Evolutionary conservation across 169 alveolate genomes (phyloP).

Genomic region (Eimeria brunetti): DNA sequence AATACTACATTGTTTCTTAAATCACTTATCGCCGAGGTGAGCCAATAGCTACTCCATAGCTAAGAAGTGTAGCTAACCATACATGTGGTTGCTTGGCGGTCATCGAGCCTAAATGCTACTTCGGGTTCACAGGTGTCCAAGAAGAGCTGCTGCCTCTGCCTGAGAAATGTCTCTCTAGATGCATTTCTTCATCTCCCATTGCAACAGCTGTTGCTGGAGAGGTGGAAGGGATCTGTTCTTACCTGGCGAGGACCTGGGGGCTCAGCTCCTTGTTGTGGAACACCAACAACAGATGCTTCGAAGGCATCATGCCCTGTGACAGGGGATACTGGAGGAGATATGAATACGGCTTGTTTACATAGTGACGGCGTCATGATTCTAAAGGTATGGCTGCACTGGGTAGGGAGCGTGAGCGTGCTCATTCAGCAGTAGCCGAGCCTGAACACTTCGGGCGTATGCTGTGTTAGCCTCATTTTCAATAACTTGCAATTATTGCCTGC

Average conservation of each 20-base stretch:
- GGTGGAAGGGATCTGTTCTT: conserved; percentile 36
- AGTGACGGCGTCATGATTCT: conserved; percentile 62
- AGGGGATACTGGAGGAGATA: conserved; percentile 63
- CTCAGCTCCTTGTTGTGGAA: conserved; percentile 28
- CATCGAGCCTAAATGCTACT: background rate
- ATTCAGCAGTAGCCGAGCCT: background rate
- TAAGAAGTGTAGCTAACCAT: background rate
- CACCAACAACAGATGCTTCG: conserved; percentile 6
- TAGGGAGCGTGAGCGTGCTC: background rate
- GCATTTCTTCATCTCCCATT: conserved; percentile 53
- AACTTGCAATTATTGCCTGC: background rate
- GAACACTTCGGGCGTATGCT: background rate
- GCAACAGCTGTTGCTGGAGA: conserved; percentile 68
- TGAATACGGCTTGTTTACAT: conserved; percentile 31
- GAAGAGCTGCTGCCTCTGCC: conserved; percentile 51
- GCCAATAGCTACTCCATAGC: background rate
- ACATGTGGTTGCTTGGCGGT: background rate
- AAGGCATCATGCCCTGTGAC: conserved; percentile 23
- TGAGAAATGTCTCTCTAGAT: conserved; percentile 51
- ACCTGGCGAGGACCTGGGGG: conserved; percentile 68
- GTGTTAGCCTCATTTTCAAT: background rate
- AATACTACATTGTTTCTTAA: background rate
- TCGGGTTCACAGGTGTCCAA: conserved; percentile 33
- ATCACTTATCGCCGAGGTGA: background rate
- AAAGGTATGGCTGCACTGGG: conserved; percentile 32